A percentile compares a stretch with the other conserved stretches of the same genome.
phyloP scores from a whole-genome alignment of 139 green algal species.

The Deuterostichococcus epilithicus region DNA sequence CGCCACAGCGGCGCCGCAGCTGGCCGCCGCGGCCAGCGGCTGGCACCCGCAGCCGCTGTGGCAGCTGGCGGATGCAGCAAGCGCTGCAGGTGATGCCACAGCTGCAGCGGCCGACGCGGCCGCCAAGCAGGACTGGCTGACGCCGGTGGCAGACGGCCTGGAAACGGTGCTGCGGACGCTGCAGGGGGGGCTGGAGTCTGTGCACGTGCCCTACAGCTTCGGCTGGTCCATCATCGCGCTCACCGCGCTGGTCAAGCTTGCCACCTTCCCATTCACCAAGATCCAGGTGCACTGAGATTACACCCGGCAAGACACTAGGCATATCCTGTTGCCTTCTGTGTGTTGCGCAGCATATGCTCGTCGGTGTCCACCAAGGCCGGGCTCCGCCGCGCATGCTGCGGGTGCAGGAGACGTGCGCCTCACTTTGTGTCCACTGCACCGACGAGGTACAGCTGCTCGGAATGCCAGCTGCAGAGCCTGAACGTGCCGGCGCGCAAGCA shows the following conservation, averaged over 20 bases:
- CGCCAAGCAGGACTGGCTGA: background rate
- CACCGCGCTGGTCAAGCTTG: slow-evolving; percentile 63
- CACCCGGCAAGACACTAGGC: too few species aligned
- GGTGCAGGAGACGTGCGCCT: too few species aligned
- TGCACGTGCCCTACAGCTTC: slow-evolving; percentile 73
- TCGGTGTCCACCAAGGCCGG: too few species aligned
- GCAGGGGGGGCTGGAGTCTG: slow-evolving; percentile 38
- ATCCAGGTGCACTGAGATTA: slow-evolving; percentile 57
- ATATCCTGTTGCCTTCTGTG: too few species aligned
- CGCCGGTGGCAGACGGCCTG: background rate
- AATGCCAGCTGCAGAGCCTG: too few species aligned
- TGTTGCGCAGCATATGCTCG: too few species aligned
- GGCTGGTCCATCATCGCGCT: slow-evolving; percentile 79
- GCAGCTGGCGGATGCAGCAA: slow-evolving; percentile 13
- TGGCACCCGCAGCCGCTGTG: background rate
- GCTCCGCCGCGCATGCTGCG: too few species aligned
- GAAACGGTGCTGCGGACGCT: slow-evolving; percentile 12
- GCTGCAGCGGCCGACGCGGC: too few species aligned
- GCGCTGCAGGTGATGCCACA: background rate
- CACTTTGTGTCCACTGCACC: too few species aligned
- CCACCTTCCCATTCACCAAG: slow-evolving; percentile 67
- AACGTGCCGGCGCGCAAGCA: too few species aligned
- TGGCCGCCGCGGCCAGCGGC: background rate
- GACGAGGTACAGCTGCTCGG: too few species aligned
- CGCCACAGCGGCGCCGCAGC: too few species aligned